Evolutionary conservation across 2,329 filamentous ascomycete genomes (phyloP).

Genomic region (Emydomyces testavorans): DNA sequence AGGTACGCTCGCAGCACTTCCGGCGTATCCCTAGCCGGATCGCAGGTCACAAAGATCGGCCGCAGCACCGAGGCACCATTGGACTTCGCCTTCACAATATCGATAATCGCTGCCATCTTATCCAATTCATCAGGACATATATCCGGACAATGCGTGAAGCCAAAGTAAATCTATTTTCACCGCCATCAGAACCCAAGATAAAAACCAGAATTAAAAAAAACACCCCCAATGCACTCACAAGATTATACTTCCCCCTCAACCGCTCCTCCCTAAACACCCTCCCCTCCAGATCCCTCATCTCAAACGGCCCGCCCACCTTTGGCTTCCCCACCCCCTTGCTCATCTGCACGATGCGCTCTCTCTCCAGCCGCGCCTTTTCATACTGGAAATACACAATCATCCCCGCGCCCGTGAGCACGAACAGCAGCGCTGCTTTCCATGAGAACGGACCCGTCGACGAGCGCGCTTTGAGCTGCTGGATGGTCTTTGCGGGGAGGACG

Average conservation of each 20-base stretch:
- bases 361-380: slow-evolving; percentile 84
- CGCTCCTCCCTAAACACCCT: slow-evolving; percentile 64
- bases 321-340: slow-evolving; percentile 86
- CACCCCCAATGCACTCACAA: slow-evolving; percentile 24
- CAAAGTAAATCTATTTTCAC: slow-evolving; percentile 70
- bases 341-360: slow-evolving; percentile 78
- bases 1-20: slow-evolving; percentile 76
- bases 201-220: not conserved
- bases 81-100: slow-evolving; percentile 44
- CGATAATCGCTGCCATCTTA: slow-evolving; percentile 96
- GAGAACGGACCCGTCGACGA: slow-evolving; percentile 59
- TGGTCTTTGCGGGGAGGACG: slow-evolving; percentile 25
- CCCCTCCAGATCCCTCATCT: slow-evolving; percentile 70
- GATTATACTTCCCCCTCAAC: slow-evolving; percentile 69
- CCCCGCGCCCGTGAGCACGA: slow-evolving; percentile 63
- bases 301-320: slow-evolving; percentile 82
- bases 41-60: slow-evolving; percentile 83
- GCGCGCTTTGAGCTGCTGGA: slow-evolving; percentile 32
- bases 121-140: slow-evolving; percentile 98
- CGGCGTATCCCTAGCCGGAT: slow-evolving; percentile 82
- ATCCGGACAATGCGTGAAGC: slow-evolving; percentile 95
- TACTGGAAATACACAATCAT: slow-evolving; percentile 84
- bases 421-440: slow-evolving; percentile 77
- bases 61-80: slow-evolving; percentile 42
- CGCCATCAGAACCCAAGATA: slow-evolving; percentile 3